Percentiles rank a stretch among this genome's conserved stretches.
Evolutionary conservation across 2,329 filamentous ascomycete species (phyloP).

Genomic region (Dryadomyces sulphureus): DNA sequence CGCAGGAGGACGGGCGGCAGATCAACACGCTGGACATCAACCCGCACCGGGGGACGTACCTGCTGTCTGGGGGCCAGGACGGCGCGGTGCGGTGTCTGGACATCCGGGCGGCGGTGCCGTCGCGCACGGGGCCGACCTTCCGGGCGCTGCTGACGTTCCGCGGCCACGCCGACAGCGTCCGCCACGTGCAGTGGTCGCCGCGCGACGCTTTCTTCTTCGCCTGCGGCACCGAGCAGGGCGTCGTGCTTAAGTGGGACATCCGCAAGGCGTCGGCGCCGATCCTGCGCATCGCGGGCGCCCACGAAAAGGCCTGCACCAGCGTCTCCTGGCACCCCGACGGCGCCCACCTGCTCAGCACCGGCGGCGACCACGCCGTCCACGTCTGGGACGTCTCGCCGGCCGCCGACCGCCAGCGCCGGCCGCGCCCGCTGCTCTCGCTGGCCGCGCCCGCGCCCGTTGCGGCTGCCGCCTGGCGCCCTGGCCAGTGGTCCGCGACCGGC

Average conservation of each 20-base stretch:
- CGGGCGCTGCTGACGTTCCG: constrained; percentile 30
- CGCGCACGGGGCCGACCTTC: constrained; percentile 35
- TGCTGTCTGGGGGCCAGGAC: constrained; percentile 50
- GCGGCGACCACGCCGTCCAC: constrained; percentile 44
- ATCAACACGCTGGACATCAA: constrained; percentile 50
- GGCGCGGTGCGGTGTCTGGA: constrained; percentile 49
- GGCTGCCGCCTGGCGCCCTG: constrained; percentile 47
- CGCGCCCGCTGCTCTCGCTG: constrained; percentile 49
- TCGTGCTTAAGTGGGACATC: constrained; percentile 50
- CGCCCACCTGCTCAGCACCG: constrained; percentile 48
- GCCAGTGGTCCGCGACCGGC: constrained; percentile 45
- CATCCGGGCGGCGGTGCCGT: constrained; percentile 31
- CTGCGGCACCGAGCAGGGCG: constrained; percentile 47
- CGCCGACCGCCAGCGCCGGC: constrained; percentile 49
- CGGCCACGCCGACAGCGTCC: constrained; percentile 44
- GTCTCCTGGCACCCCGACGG: constrained; percentile 57
- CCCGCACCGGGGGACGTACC: constrained; percentile 39
- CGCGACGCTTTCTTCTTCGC: constrained; percentile 46
- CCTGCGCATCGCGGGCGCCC: constrained; percentile 40
- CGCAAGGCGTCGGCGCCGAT: constrained; percentile 37
- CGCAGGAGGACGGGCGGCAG: constrained; percentile 46
- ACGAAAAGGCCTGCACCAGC: constrained; percentile 43
- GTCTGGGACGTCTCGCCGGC: constrained; percentile 50
- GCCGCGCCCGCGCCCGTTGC: constrained; percentile 45
- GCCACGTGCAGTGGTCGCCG: constrained; percentile 52